These are phyloP conservation scores for Cetraspora pellucida DNA, from an alignment of 192 early-diverging fungal species.

Conservation along the genomic window DNA sequence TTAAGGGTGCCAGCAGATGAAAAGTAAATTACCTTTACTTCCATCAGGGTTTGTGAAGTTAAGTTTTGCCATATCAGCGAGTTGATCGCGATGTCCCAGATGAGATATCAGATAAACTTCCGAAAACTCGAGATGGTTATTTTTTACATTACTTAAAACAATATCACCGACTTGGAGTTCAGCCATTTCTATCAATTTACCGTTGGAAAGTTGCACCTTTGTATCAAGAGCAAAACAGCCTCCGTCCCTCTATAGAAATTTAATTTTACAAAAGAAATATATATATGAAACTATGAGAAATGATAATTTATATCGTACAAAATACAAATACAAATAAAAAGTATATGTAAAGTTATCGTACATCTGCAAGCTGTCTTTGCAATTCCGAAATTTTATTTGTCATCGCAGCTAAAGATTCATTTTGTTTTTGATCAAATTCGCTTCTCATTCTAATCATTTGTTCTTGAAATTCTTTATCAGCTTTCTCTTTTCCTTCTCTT, in stretches of 20 bases:
- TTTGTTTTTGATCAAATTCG: slow-evolving; percentile 10
- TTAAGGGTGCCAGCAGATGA: not conserved
- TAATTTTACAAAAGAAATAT: slow-evolving; percentile 5
- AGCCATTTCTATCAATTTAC: slow-evolving; percentile 23
- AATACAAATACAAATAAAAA: not conserved
- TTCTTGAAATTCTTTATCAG: not conserved
- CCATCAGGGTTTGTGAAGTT: slow-evolving; percentile 11
- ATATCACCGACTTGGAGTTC: slow-evolving; percentile 17
- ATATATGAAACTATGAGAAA: not conserved
- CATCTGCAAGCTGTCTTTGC: too few relatives aligned
- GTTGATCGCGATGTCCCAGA: not conserved
- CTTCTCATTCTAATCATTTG: not conserved
- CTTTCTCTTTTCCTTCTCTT: slow-evolving; percentile 10
- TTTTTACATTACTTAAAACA: slow-evolving; percentile 10
- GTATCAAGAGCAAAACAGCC: slow-evolving; percentile 22
- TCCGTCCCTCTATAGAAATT: slow-evolving; percentile 16
- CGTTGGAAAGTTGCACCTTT: slow-evolving; percentile 10
- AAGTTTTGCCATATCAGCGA: not conserved
- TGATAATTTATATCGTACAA: slow-evolving; percentile 8
- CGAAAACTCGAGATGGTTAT: not conserved
- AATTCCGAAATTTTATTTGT: too few relatives aligned
- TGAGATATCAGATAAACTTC: slow-evolving; percentile 27
- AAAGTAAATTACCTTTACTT: slow-evolving; percentile 10
- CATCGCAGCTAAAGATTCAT: not conserved
- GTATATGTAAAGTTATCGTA: too few relatives aligned